Conservation (phyloP, 352 stramenopile genomes). For the Globisporangium paddicum region DNA sequence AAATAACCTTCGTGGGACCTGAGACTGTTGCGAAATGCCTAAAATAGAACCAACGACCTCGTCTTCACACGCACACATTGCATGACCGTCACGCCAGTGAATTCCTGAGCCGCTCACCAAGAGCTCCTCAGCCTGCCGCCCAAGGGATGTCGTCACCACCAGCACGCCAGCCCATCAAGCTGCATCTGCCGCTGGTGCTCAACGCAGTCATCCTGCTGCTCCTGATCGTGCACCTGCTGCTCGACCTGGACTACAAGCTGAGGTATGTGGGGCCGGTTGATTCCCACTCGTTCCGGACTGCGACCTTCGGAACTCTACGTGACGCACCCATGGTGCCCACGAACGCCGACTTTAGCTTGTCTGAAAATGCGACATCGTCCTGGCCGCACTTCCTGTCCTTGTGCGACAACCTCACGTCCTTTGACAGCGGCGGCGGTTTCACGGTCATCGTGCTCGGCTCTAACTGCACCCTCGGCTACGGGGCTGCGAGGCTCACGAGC, state of each 20-base stretch:
- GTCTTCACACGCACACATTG: neutral
- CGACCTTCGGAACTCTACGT: neutral
- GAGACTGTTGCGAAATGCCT: neutral
- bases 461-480: constrained; percentile 15
- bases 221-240: constrained; percentile 4
- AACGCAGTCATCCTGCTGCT: neutral
- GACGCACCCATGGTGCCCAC: neutral
- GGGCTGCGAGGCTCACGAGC: neutral
- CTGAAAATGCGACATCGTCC: constrained; percentile 4
- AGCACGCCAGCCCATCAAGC: neutral
- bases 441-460: constrained; percentile 14
- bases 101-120: neutral
- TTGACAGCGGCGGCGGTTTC: constrained; percentile 14
- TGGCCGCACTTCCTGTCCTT: constrained; percentile 18
- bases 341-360: neutral
- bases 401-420: constrained; percentile 14
- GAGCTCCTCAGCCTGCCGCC: no score
- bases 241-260: constrained; percentile 11
- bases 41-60: neutral
- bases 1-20: neutral
- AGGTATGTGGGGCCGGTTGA: neutral
- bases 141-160: no score
- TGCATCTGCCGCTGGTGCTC: constrained; percentile 4
- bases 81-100: neutral
- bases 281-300: constrained; percentile 9